These are phyloP conservation scores for Salix udensis DNA, from an alignment of 345 rosid genomes.

Conservation along the genomic window DNA sequence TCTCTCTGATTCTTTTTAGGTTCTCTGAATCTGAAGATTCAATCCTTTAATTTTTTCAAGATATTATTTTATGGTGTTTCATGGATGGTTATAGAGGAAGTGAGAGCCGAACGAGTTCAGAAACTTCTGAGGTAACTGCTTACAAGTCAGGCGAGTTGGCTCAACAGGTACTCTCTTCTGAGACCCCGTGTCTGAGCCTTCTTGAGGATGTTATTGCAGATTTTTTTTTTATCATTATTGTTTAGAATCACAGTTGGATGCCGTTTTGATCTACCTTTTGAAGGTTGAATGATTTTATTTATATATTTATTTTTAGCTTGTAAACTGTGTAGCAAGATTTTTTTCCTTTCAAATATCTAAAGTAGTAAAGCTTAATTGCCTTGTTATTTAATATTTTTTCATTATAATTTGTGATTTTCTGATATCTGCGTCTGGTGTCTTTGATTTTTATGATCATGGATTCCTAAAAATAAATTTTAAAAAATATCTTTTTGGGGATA, in stretches of 20 bases:
- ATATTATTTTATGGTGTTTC: not conserved
- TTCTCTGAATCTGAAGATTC: not conserved
- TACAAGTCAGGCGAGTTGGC: slow-evolving; percentile 23
- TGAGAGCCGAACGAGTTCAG: slow-evolving; percentile 27
- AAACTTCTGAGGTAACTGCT: slow-evolving; percentile 19
- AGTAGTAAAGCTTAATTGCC: not conserved
- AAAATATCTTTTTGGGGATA: not conserved
- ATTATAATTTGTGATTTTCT: not conserved
- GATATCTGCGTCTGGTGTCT: not conserved
- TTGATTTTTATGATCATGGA: not conserved
- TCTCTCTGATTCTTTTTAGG: not conserved
- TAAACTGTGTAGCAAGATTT: not conserved
- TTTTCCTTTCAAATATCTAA: not conserved
- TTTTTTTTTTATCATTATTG: not conserved
- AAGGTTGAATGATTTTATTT: not conserved
- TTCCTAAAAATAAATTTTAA: not conserved
- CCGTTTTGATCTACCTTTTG: not conserved
- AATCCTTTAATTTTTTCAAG: not conserved
- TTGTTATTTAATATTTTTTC: not conserved
- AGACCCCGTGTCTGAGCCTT: not conserved
- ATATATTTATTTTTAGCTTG: too few relatives aligned
- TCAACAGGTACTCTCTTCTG: slow-evolving; percentile 26
- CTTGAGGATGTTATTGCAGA: not conserved
- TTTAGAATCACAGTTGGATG: not conserved
- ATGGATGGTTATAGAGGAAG: slow-evolving; percentile 36